phyloP scores from a whole-genome alignment of 2,329 filamentous ascomycete genomes.

The Coccinonectria pachysandricola region DNA sequence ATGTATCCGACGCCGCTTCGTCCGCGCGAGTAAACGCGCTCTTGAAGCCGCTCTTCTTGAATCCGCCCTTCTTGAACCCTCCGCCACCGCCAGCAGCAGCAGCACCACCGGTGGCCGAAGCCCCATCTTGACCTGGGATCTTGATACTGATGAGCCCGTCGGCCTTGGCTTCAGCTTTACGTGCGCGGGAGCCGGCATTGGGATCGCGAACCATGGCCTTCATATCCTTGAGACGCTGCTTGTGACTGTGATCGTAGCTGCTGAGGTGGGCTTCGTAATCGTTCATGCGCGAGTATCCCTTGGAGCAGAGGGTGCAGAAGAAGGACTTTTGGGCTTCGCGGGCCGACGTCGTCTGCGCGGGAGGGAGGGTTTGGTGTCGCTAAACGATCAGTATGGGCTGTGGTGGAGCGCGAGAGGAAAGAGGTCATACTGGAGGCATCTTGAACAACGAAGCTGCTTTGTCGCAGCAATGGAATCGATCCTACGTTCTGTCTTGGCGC shows the following conservation, averaged over 20 bases:
- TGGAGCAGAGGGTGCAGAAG: constrained; percentile 80
- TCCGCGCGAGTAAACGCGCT: constrained; percentile 56
- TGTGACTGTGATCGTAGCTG: constrained; percentile 93
- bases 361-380: constrained; percentile 48
- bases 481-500: too few relatives aligned
- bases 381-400: constrained; percentile 5
- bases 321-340: constrained; percentile 71
- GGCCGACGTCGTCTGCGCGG: constrained; percentile 51
- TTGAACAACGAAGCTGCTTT: too few relatives aligned
- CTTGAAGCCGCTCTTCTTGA: constrained; percentile 79
- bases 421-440: constrained; percentile 46
- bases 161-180: constrained; percentile 61
- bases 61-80: constrained; percentile 58
- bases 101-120: constrained; percentile 17
- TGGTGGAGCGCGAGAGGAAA: constrained; percentile 30
- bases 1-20: constrained; percentile 28
- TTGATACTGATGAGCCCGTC: constrained; percentile 61
- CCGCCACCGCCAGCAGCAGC: constrained; percentile 22
- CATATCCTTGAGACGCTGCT: constrained; percentile 81
- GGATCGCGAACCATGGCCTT: constrained; percentile 71
- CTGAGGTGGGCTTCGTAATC: constrained; percentile 92
- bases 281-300: constrained; percentile 90
- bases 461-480: too few relatives aligned
- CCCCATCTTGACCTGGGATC: constrained; percentile 32
- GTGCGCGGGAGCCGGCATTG: constrained; percentile 50